Evolutionary conservation across 805 yeast genomes (phyloP), one percentile per base, ranked within the genome.

Genomic region (Ogataea zsoltii): DNA sequence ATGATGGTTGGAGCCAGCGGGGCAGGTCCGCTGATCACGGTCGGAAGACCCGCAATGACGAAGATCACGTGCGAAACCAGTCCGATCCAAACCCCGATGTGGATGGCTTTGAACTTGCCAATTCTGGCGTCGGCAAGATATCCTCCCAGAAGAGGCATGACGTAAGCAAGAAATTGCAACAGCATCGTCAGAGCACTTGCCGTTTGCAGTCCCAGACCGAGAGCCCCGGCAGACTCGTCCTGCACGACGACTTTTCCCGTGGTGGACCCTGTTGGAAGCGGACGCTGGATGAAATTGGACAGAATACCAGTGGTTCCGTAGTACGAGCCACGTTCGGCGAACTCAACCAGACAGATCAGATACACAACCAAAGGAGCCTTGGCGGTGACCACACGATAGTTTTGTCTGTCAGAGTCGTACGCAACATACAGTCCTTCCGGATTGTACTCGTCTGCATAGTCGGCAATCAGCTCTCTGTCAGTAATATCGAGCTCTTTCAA

Each of bases 241-340:
- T 21, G 35, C 26, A 46, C 36, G n/a, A 38, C 32, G 16, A 75
- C 72, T 48, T 76, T 75, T 37, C 78, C 74, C 13, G 68, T 69
- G 19, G 72, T 71, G 14, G 77, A 72, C 36, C 75, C 75, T 30
- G 57, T 59, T 12, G 82, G 81, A 38, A 76, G 61, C n/a, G 78
- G 76, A 62, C 79, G 68, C 63, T 72, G 76, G 45, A 76, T 69
- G 52, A 76, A 76, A 56, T 77, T 77, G 25, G 75, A 61, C 44
- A 76, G 66, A 37, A 72, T 58, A 53, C 73, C 74, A 32, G 65
- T 55, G 9, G 69, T 68, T 18, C 80, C 77, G 51, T 74, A 77
- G 55, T 76, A 77, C 5, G 80, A 75, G 43, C 77, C 81, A 64
- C 82, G 69, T 61, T 77, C 82, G 15, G 80, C 78, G 53, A 77